Percentiles rank a stretch among this genome's conserved stretches.
Conservation (phyloP, 2,329 filamentous ascomycete genomes). For the Aureobasidium vineae region DNA sequence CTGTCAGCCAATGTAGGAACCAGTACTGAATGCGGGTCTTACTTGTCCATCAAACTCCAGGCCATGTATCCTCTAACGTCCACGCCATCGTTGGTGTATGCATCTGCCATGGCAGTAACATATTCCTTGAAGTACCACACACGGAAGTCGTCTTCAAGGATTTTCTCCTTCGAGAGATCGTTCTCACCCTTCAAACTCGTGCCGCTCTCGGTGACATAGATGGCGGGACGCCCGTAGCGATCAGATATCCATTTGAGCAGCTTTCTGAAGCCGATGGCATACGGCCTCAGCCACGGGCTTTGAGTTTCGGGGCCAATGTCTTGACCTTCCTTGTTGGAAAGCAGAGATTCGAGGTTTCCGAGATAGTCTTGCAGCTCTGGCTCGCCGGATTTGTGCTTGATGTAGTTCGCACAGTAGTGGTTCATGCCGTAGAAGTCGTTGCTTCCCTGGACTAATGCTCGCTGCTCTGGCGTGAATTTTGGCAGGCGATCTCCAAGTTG, state of each 20-base stretch:
- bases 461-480: conserved; percentile 38
- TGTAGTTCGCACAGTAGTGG: conserved; percentile 84
- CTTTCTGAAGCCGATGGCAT: conserved; percentile 72
- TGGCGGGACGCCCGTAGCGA: conserved; percentile 68
- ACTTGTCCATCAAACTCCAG: conserved; percentile 78
- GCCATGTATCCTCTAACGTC: conserved; percentile 78
- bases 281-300: conserved; percentile 75
- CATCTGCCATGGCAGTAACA: conserved; percentile 71
- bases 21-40: conserved; percentile 34
- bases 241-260: conserved; percentile 74
- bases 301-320: conserved; percentile 74
- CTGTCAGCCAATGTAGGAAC: background rate
- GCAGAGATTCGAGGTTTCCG: conserved; percentile 72
- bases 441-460: conserved; percentile 36
- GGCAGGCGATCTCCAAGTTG: conserved; percentile 39
- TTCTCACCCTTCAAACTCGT: conserved; percentile 77
- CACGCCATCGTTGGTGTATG: conserved; percentile 69
- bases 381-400: conserved; percentile 66
- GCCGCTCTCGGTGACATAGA: conserved; percentile 88
- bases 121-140: conserved; percentile 76
- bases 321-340: conserved; percentile 44
- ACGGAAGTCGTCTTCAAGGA: conserved; percentile 79
- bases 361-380: conserved; percentile 65
- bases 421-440: conserved; percentile 40
- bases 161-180: conserved; percentile 65